Conservation (phyloP, 176 grass and related monocot genomes). For the Carex scoparia region DNA sequence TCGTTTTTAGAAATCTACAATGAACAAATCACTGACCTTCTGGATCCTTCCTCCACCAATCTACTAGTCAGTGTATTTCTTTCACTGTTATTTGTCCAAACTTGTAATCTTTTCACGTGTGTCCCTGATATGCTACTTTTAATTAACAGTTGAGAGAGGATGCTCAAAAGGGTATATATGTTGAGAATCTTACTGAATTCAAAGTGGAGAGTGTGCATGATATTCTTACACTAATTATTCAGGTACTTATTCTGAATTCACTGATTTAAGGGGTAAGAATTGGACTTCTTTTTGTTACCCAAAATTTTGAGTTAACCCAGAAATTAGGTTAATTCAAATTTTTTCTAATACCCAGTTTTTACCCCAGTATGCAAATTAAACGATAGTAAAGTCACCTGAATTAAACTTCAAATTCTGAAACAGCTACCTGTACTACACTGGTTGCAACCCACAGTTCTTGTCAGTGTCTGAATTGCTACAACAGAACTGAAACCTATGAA, state of each 20-base stretch:
- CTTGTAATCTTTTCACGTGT: conserved; percentile 7
- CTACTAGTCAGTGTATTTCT: conserved; percentile 45
- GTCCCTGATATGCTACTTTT: neutral
- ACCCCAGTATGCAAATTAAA: neutral
- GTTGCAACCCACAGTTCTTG: neutral
- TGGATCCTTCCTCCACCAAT: conserved; percentile 81
- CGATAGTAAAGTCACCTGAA: neutral
- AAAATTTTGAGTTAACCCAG: neutral
- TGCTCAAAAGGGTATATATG: conserved; percentile 67
- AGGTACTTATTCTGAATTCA: conserved; percentile 34
- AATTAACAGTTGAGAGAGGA: conserved; percentile 75
- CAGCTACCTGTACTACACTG: neutral
- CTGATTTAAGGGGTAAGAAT: conserved; percentile 15
- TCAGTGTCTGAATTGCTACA: neutral
- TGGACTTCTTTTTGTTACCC: neutral
- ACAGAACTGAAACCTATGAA: conserved; percentile 12
- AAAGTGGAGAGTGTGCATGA: conserved; percentile 80
- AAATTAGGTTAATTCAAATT: neutral
- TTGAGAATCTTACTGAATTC: conserved; percentile 89
- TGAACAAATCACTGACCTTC: conserved; percentile 97
- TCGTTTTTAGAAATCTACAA: conserved; percentile 99
- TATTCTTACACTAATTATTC: conserved; percentile 80
- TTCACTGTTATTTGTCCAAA: conserved; percentile 22
- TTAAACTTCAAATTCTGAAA: neutral
- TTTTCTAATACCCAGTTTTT: neutral